Evolutionary conservation across 805 yeast genomes (phyloP).

Genomic region (Myxozyma monticola): DNA sequence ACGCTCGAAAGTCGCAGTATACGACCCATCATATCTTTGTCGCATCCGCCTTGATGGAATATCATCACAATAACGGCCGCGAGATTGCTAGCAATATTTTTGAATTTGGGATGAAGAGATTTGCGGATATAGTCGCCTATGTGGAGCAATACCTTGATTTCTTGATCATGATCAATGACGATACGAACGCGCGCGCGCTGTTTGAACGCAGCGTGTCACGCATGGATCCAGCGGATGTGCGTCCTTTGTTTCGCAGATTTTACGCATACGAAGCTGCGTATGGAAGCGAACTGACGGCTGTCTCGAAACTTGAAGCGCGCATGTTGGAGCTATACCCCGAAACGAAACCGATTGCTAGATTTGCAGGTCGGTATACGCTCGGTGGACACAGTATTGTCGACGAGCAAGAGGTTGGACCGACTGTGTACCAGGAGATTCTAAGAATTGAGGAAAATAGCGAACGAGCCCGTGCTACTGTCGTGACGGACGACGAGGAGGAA

Average conservation of each 20-base stretch:
- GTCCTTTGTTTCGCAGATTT: constrained; percentile 56
- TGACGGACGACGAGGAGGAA: constrained; percentile 14
- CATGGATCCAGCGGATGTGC: constrained; percentile 44
- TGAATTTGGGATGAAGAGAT: constrained; percentile 70
- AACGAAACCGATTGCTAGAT: constrained; percentile 46
- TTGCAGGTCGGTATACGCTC: constrained; percentile 39
- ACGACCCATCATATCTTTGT: constrained; percentile 75
- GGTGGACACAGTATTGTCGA: constrained; percentile 24
- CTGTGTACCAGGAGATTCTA: constrained; percentile 12
- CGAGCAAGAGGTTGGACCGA: constrained; percentile 24
- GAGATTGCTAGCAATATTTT: constrained; percentile 75
- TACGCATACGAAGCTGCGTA: constrained; percentile 66
- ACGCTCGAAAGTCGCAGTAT: constrained; percentile 61
- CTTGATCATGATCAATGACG: constrained; percentile 66
- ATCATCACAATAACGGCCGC: constrained; percentile 52
- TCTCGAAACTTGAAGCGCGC: constrained; percentile 64
- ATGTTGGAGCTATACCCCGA: constrained; percentile 66
- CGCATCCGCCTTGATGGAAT: constrained; percentile 81
- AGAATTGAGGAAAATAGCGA: constrained; percentile 4
- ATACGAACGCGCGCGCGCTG: constrained; percentile 72
- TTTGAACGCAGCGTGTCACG: constrained; percentile 75
- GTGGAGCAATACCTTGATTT: constrained; percentile 70
- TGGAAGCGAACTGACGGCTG: constrained; percentile 64
- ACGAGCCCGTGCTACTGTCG: background rate
- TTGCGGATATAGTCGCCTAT: constrained; percentile 57